Evolutionary conservation across 805 yeast genomes (phyloP).

Genomic region (Ogataea wickerhamii): DNA sequence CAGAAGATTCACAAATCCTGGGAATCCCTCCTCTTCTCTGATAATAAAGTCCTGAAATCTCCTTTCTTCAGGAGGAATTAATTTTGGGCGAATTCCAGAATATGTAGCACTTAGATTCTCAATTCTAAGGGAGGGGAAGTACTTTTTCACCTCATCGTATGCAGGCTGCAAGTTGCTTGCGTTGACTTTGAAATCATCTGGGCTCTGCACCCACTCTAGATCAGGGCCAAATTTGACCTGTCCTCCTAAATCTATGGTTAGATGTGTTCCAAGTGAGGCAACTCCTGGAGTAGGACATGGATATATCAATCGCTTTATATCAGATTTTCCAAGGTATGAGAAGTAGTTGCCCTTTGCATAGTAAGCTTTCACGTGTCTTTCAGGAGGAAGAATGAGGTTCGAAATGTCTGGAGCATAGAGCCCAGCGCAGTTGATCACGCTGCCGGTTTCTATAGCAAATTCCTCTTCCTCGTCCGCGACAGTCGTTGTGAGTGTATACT

Average conservation of each 20-base stretch:
- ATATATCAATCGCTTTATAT: constrained; percentile 58
- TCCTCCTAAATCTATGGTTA: constrained; percentile 80
- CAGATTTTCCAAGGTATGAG: constrained; percentile 41
- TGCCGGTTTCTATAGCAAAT: constrained; percentile 47
- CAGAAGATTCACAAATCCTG: constrained; percentile 74
- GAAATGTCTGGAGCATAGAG: constrained; percentile 68
- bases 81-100: constrained; percentile 82
- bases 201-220: constrained; percentile 66
- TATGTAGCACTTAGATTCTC: constrained; percentile 61
- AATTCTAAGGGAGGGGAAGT: constrained; percentile 57
- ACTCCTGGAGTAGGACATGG: constrained; percentile 75
- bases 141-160: constrained; percentile 51
- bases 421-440: constrained; percentile 78
- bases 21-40: constrained; percentile 62
- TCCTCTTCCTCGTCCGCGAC: constrained; percentile 29
- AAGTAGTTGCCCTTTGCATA: constrained; percentile 88
- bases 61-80: constrained; percentile 42
- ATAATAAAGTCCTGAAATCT: constrained; percentile 72
- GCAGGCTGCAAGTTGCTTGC: constrained; percentile 51
- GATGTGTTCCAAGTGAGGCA: constrained; percentile 82
- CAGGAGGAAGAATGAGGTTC: constrained; percentile 62
- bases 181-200: constrained; percentile 47
- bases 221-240: constrained; percentile 86
- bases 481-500: constrained; percentile 31
- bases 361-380: constrained; percentile 52